phyloP scores from a whole-genome alignment of 495 filamentous ascomycete species.

The Penicillium antarcticum region DNA sequence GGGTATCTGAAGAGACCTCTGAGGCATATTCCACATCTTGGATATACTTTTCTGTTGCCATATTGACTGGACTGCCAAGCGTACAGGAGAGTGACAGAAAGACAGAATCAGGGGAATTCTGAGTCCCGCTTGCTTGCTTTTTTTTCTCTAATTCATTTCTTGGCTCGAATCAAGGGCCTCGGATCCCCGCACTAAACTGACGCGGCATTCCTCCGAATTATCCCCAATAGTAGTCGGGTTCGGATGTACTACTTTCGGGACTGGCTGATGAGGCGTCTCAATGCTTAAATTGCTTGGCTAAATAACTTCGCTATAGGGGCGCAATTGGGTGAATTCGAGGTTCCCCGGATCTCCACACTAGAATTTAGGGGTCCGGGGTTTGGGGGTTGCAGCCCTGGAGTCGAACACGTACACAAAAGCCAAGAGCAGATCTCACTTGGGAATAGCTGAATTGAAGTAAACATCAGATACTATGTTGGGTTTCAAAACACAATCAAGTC shows the following conservation, averaged over 20 bases:
- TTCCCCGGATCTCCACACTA: constrained; percentile 5
- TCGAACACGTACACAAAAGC: too few species aligned
- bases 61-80: neutral
- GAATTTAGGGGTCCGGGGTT: neutral
- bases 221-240: neutral
- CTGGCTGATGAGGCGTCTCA: neutral
- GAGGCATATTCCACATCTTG: constrained; percentile 14
- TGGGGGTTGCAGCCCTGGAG: neutral
- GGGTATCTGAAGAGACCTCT: constrained; percentile 5
- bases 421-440: too few species aligned
- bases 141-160: constrained; percentile 3
- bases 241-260: neutral
- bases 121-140: constrained; percentile 8
- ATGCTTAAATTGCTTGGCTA: neutral
- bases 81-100: neutral
- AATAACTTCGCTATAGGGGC: neutral
- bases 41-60: constrained; percentile 12
- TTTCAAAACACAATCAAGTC: too few species aligned
- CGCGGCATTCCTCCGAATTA: constrained; percentile 18
- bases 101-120: neutral
- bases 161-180: constrained; percentile 8
- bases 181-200: constrained; percentile 16
- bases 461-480: too few species aligned
- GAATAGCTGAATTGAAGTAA: too few species aligned
- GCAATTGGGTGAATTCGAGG: neutral